Conservation (phyloP, 176 grass and related monocot genomes). For the Aegilops longissima region DNA sequence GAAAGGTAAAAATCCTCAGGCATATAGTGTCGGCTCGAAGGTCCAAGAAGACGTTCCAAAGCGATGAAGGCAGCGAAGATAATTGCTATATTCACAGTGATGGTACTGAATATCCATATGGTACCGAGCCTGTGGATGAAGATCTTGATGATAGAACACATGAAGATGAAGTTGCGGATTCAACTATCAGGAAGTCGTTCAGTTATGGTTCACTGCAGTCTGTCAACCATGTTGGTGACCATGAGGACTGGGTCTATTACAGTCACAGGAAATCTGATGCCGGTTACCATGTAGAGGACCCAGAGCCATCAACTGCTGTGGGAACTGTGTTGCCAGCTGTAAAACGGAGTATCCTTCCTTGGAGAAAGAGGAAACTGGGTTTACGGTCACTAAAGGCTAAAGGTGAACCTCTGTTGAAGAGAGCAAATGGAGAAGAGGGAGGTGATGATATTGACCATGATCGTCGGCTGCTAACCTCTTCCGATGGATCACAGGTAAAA, state of each 20-base stretch:
- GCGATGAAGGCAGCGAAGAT: constrained; percentile 60
- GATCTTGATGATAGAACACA: constrained; percentile 46
- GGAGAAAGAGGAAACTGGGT: constrained; percentile 60
- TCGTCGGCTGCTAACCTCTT: constrained; percentile 47
- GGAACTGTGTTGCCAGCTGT: constrained; percentile 32
- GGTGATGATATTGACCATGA: constrained; percentile 92
- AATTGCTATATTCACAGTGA: constrained; percentile 71
- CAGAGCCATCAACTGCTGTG: constrained; percentile 24
- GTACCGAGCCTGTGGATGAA: constrained; percentile 66
- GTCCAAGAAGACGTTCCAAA: constrained; percentile 63
- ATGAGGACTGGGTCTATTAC: constrained; percentile 91
- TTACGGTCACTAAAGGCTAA: constrained; percentile 54
- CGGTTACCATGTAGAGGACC: constrained; percentile 43
- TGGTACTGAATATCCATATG: constrained; percentile 70
- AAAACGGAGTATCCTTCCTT: constrained; percentile 70
- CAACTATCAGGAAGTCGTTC: constrained; percentile 81
- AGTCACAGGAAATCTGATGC: constrained; percentile 72
- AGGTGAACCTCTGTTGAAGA: constrained; percentile 81
- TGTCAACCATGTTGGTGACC: constrained; percentile 55
- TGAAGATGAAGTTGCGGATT: constrained; percentile 55
- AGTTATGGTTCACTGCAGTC: constrained; percentile 88
- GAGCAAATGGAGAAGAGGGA: constrained; percentile 68
- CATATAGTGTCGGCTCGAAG: constrained; percentile 71
- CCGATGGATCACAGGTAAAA: constrained; percentile 43
- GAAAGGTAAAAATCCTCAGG: constrained; percentile 87